phyloP scores from a whole-genome alignment of 495 filamentous ascomycete species.

The Penicillium manginii region DNA sequence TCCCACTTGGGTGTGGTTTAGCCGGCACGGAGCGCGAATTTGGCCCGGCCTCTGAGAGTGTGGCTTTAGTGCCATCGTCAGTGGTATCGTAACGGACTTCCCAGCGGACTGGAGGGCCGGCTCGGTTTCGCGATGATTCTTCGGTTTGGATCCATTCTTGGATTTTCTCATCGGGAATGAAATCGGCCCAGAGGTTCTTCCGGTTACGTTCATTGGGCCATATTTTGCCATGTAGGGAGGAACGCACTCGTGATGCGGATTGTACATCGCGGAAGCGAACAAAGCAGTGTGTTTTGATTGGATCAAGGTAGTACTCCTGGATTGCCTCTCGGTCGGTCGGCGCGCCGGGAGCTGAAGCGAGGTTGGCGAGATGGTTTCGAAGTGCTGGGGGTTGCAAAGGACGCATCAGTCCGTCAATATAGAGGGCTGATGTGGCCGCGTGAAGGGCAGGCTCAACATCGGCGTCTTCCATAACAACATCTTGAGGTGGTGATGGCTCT shows the following conservation, averaged over 20 bases:
- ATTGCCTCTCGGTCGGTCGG: slow-evolving; percentile 57
- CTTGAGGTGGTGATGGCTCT: slow-evolving; percentile 25
- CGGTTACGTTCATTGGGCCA: slow-evolving; percentile 89
- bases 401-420: slow-evolving; percentile 90
- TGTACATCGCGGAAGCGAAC: slow-evolving; percentile 67
- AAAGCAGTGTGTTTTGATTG: slow-evolving; percentile 87
- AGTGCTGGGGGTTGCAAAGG: slow-evolving; percentile 71
- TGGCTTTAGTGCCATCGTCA: slow-evolving; percentile 58
- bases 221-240: slow-evolving; percentile 71
- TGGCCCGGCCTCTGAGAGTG: slow-evolving; percentile 54
- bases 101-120: slow-evolving; percentile 61
- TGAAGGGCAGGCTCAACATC: slow-evolving; percentile 72
- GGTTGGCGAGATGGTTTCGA: slow-evolving; percentile 64
- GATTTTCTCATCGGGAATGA: slow-evolving; percentile 77
- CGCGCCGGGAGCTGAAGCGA: slow-evolving; percentile 63
- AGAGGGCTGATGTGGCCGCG: slow-evolving; percentile 81
- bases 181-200: slow-evolving; percentile 87
- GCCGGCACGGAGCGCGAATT: slow-evolving; percentile 28
- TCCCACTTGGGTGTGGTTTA: slow-evolving; percentile 29
- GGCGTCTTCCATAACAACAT: slow-evolving; percentile 45
- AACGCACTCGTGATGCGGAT: slow-evolving; percentile 78
- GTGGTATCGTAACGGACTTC: slow-evolving; percentile 71
- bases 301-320: slow-evolving; percentile 75
- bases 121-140: slow-evolving; percentile 50
- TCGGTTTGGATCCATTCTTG: slow-evolving; percentile 76